These are phyloP conservation scores for Lantana camara DNA, from an alignment of 257 asterid genomes.

Conservation along the genomic window DNA sequence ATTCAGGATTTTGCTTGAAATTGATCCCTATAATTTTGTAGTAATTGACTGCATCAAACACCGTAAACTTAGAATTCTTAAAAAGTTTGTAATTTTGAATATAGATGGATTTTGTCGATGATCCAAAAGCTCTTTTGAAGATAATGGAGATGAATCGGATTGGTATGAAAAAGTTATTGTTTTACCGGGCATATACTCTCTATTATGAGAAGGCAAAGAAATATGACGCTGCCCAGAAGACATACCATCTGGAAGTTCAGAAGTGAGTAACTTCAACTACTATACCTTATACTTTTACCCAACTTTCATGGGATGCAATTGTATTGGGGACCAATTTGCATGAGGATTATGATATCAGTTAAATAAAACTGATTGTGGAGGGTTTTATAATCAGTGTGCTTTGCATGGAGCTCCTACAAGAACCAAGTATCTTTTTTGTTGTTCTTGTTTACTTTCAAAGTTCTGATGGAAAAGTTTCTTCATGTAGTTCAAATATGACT, in stretches of 20 bases:
- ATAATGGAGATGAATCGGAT: slow-evolving; percentile 72
- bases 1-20: slow-evolving; percentile 9
- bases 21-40: background rate
- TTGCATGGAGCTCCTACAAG: too few relatives aligned
- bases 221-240: slow-evolving; percentile 80
- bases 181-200: slow-evolving; percentile 89
- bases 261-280: slow-evolving; percentile 52
- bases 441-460: slow-evolving; percentile 9
- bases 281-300: too few relatives aligned
- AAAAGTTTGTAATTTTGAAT: slow-evolving; percentile 13
- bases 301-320: background rate
- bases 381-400: slow-evolving; percentile 2
- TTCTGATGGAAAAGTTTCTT: slow-evolving; percentile 10
- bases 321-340: background rate
- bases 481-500: background rate
- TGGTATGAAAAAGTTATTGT: slow-evolving; percentile 74
- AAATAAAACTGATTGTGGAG: background rate
- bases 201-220: slow-evolving; percentile 87
- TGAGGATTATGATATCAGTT: background rate
- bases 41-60: slow-evolving; percentile 11
- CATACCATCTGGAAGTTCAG: slow-evolving; percentile 77
- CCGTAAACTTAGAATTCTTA: slow-evolving; percentile 12
- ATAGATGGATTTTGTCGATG: slow-evolving; percentile 91
- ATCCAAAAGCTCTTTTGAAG: slow-evolving; percentile 67
- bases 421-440: slow-evolving; percentile 7